phyloP scores from a whole-genome alignment of 805 yeast genomes.

The Ogataea ganodermae region DNA sequence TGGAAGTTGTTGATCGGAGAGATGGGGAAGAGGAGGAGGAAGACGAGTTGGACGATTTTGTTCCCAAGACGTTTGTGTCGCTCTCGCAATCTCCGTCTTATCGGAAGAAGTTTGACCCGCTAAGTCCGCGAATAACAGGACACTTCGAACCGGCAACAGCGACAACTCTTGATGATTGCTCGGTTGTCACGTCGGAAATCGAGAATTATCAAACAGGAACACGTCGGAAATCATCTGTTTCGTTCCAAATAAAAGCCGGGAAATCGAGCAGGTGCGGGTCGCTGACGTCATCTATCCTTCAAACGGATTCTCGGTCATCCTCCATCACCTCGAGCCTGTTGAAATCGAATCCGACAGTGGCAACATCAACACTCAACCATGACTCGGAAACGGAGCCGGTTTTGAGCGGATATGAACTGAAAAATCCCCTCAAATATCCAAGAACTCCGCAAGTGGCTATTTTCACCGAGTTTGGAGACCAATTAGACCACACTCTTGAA shows the following conservation, averaged over 20 bases:
- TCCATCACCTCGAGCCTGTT: constrained; percentile 12
- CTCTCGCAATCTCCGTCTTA: constrained; percentile 20
- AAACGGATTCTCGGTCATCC: constrained; percentile 14
- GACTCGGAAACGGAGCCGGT: constrained; percentile 8
- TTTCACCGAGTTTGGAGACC: constrained; percentile 16
- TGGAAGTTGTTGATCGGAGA: not conserved
- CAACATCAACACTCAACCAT: constrained; percentile 11
- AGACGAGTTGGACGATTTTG: constrained; percentile 14
- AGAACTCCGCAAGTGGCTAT: constrained; percentile 20
- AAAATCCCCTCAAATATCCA: constrained; percentile 13
- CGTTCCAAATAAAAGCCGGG: constrained; percentile 26
- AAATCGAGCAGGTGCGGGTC: constrained; percentile 28
- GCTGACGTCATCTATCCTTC: constrained; percentile 19
- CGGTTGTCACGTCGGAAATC: constrained; percentile 29
- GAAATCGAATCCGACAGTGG: constrained; percentile 15
- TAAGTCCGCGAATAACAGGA: not conserved
- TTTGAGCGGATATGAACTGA: constrained; percentile 5
- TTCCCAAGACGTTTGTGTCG: constrained; percentile 15
- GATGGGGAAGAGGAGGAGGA: constrained; percentile 27
- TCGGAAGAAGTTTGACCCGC: constrained; percentile 6
- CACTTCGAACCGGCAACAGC: not conserved
- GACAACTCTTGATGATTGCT: constrained; percentile 12
- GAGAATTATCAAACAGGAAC: constrained; percentile 25
- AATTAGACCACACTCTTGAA: not conserved
- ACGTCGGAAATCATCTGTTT: constrained; percentile 31